These are phyloP conservation scores for Rubus idaeus DNA, from an alignment of 306 rosid genomes.

Conservation along the genomic window DNA sequence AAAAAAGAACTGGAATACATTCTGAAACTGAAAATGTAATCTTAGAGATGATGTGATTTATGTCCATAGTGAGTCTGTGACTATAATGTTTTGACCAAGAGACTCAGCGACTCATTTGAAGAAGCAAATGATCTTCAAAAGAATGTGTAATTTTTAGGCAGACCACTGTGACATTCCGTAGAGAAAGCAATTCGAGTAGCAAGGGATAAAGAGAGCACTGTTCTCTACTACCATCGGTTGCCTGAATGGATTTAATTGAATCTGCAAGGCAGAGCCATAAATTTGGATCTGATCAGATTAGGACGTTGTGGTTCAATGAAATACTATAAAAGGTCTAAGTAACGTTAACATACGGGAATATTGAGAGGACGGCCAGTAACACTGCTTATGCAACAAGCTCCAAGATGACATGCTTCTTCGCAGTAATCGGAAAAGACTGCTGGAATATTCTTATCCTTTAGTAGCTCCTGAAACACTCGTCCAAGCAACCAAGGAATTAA, in stretches of 20 bases:
- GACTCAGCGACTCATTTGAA: not conserved
- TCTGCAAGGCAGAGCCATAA: slow-evolving; percentile 46
- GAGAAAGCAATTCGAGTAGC: slow-evolving; percentile 85
- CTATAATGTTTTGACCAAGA: not conserved
- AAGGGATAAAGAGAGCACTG: slow-evolving; percentile 73
- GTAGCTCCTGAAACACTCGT: slow-evolving; percentile 52
- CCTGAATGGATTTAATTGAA: slow-evolving; percentile 89
- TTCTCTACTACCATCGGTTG: slow-evolving; percentile 77
- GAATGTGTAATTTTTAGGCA: not conserved
- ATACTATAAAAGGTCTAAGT: not conserved
- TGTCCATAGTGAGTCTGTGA: too few species aligned
- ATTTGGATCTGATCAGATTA: not conserved
- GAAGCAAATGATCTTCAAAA: not conserved
- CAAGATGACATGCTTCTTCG: slow-evolving; percentile 96
- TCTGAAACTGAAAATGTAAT: too few species aligned
- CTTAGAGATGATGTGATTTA: too few species aligned
- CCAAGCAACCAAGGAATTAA: slow-evolving; percentile 15
- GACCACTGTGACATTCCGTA: slow-evolving; percentile 52
- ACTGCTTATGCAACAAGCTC: slow-evolving; percentile 62
- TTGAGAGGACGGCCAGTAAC: slow-evolving; percentile 47
- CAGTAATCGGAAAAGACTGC: slow-evolving; percentile 83
- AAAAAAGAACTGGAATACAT: too few species aligned
- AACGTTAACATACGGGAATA: slow-evolving; percentile 52
- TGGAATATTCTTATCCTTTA: slow-evolving; percentile 54
- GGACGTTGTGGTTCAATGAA: not conserved